phyloP scores from a whole-genome alignment of 495 filamentous ascomycete species.

The Xylaria grammica region DNA sequence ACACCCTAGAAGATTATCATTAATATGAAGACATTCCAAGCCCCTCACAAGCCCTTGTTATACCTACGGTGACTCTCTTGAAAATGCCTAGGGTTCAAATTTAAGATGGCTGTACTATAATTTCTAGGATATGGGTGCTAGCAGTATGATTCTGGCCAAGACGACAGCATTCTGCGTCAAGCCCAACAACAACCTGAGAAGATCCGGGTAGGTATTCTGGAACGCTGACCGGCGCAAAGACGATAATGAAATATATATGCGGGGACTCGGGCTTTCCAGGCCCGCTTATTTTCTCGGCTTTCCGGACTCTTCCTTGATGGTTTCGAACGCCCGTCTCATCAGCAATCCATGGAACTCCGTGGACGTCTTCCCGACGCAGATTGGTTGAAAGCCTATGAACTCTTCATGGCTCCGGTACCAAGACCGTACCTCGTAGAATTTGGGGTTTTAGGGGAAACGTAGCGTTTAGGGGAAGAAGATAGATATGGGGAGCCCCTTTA shows the following conservation, averaged over 20 bases:
- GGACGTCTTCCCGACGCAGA: background rate
- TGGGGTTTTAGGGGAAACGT: background rate
- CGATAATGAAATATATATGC: too few relatives aligned
- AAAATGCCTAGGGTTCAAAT: background rate
- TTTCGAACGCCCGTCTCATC: too few relatives aligned
- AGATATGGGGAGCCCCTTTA: background rate
- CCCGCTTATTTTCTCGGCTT: too few relatives aligned
- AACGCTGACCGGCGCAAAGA: background rate
- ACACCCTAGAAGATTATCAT: too few relatives aligned
- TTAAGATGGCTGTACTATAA: background rate
- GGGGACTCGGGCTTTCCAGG: too few relatives aligned
- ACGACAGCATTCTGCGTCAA: background rate
- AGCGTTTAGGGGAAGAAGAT: background rate
- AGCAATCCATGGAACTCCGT: too few relatives aligned
- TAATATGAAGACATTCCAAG: too few relatives aligned
- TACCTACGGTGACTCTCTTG: background rate
- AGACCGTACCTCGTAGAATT: background rate
- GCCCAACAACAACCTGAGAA: background rate
- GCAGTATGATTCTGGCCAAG: background rate
- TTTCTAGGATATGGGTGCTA: too few relatives aligned
- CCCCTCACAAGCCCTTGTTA: too few relatives aligned
- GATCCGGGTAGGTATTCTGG: conserved; percentile 6
- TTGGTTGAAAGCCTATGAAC: background rate
- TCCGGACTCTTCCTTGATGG: too few relatives aligned
- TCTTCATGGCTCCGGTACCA: background rate